phyloP scores from a whole-genome alignment of 176 grass and related monocot genomes.

The Tillandsia leiboldiana region DNA sequence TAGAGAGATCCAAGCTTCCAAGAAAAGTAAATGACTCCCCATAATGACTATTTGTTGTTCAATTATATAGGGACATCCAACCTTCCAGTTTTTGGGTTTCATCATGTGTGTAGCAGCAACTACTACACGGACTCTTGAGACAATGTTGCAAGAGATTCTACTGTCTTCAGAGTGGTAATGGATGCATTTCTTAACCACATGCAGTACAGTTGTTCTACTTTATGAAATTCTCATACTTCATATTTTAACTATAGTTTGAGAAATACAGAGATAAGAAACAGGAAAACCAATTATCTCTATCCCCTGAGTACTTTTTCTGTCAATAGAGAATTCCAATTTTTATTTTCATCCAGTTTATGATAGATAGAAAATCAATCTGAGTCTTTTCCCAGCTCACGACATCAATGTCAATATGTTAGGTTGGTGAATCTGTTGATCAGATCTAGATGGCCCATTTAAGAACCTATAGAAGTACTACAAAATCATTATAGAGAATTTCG shows the following conservation, averaged over 20 bases:
- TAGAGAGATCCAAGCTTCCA: constrained; percentile 74
- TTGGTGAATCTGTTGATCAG: too few species aligned
- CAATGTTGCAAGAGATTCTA: constrained; percentile 74
- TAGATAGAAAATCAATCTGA: too few species aligned
- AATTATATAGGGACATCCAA: constrained; percentile 52
- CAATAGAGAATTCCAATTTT: too few species aligned
- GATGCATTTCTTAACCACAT: background rate
- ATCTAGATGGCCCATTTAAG: too few species aligned
- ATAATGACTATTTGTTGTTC: background rate
- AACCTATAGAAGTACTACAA: too few species aligned
- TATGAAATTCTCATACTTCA: background rate
- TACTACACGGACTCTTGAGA: constrained; percentile 61
- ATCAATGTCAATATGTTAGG: too few species aligned
- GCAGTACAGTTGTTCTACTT: background rate
- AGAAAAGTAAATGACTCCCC: background rate
- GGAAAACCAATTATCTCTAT: too few species aligned
- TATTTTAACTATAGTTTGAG: background rate
- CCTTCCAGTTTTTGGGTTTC: constrained; percentile 82
- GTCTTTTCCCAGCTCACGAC: too few species aligned
- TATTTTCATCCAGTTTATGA: too few species aligned
- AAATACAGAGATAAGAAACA: too few species aligned
- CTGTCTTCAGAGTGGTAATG: constrained; percentile 68
- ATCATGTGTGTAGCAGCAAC: constrained; percentile 73
- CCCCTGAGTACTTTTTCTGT: too few species aligned
- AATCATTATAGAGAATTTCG: too few species aligned